These are phyloP conservation scores for Hypoxylon sp. DNA, from an alignment of 2,329 filamentous ascomycete species.

Conservation along the genomic window DNA sequence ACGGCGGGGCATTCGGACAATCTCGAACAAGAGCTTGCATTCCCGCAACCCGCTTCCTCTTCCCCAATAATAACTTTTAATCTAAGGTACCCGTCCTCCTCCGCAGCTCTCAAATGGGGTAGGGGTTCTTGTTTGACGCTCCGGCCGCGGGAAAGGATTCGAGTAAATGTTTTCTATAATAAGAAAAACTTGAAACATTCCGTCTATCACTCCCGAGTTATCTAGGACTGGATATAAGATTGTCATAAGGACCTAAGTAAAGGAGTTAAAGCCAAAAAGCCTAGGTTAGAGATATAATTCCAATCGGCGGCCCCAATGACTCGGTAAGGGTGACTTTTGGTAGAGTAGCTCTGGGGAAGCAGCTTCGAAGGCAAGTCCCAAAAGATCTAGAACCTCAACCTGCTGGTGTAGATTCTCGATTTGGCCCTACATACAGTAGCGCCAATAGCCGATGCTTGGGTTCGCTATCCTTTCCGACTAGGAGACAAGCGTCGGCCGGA, in stretches of 20 bases:
- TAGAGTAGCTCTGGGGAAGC: slow-evolving; percentile 1
- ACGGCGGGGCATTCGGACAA: slow-evolving; percentile 41
- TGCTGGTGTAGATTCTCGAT: slow-evolving; percentile 29
- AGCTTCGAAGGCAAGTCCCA: neutral
- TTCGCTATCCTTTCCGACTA: slow-evolving; percentile 28
- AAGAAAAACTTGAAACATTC: slow-evolving; percentile 1
- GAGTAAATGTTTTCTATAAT: neutral
- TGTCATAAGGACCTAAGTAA: neutral
- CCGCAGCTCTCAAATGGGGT: slow-evolving; percentile 37
- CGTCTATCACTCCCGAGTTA: neutral
- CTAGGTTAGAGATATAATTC: slow-evolving; percentile 6
- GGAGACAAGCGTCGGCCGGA: slow-evolving; percentile 28
- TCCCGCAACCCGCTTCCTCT: slow-evolving; percentile 36
- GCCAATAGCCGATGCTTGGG: slow-evolving; percentile 27
- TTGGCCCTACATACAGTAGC: slow-evolving; percentile 26
- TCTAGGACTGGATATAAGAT: neutral
- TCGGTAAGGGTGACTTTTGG: neutral
- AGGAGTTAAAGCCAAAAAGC: neutral
- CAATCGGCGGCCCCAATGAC: neutral
- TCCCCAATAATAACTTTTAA: slow-evolving; percentile 37
- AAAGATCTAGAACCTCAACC: slow-evolving; percentile 26
- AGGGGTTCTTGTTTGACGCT: slow-evolving; percentile 18
- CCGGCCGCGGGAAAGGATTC: slow-evolving; percentile 8
- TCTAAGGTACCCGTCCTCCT: slow-evolving; percentile 37
- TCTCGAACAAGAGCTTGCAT: slow-evolving; percentile 38